Evolutionary conservation across 2,329 filamentous ascomycete genomes (phyloP).

Genomic region (Teratosphaeria epicoccoides): DNA sequence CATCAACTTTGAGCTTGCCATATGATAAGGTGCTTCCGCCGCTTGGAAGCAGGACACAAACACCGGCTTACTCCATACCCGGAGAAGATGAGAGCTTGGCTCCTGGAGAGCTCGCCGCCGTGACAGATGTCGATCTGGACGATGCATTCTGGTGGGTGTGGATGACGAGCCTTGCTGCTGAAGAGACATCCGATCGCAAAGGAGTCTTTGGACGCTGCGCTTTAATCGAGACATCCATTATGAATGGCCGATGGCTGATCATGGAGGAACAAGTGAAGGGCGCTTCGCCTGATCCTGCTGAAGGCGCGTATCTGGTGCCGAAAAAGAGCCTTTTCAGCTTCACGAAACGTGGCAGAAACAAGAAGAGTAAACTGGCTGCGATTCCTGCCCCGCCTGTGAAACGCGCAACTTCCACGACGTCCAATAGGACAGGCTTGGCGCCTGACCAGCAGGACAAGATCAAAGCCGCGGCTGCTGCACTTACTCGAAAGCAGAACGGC

Average conservation of each 20-base stretch:
- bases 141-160: conserved; percentile 99
- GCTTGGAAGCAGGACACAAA: conserved; percentile 67
- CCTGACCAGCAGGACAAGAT: conserved; percentile 89
- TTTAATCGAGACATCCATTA: conserved; percentile 77
- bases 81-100: conserved; percentile 60
- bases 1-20: conserved; percentile 60
- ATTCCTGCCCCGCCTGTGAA: conserved; percentile 33
- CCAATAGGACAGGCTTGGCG: conserved; percentile 74
- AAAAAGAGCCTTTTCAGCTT: conserved; percentile 87
- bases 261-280: conserved; percentile 96
- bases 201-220: conserved; percentile 90
- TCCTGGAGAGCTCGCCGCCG: conserved; percentile 88
- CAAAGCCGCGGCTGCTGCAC: conserved; percentile 74
- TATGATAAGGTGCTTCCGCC: conserved; percentile 86
- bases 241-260: conserved; percentile 76
- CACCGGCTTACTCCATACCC: conserved; percentile 27
- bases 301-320: conserved; percentile 82
- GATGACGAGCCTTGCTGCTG: conserved; percentile 90
- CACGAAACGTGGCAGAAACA: conserved; percentile 57
- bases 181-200: conserved; percentile 78
- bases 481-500: conserved; percentile 51
- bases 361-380: conserved; percentile 54
- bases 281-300: conserved; percentile 71
- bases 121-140: conserved; percentile 74
- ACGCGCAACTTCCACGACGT: conserved; percentile 38